Percentiles rank a stretch among this genome's conserved stretches.
phyloP scores from a whole-genome alignment of 2,329 filamentous ascomycete genomes.

The Colletotrichum limetticola region DNA sequence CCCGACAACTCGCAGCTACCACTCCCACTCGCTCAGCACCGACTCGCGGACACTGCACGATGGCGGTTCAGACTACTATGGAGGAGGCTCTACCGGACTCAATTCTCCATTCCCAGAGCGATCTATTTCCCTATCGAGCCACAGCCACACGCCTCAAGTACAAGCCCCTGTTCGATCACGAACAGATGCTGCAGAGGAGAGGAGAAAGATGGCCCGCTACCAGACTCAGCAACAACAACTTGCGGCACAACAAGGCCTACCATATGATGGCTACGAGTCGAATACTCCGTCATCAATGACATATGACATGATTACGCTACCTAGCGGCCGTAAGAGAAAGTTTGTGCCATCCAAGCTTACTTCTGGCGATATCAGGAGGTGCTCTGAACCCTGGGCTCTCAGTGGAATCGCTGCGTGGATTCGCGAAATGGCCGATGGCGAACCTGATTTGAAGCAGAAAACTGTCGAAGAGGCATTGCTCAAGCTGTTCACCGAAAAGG shows the following conservation, averaged over 20 bases:
- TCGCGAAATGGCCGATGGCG: constrained; percentile 88
- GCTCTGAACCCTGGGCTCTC: constrained; percentile 90
- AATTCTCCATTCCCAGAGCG: constrained; percentile 66
- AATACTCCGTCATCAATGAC: constrained; percentile 65
- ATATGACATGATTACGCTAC: constrained; percentile 87
- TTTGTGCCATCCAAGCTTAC: constrained; percentile 89
- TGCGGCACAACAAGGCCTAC: constrained; percentile 60
- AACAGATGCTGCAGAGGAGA: constrained; percentile 87
- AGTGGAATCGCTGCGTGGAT: constrained; percentile 91
- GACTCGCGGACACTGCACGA: constrained; percentile 54
- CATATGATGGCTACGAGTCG: constrained; percentile 68
- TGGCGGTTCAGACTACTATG: constrained; percentile 61
- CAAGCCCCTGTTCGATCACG: constrained; percentile 89
- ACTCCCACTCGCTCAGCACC: constrained; percentile 59
- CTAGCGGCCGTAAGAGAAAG: constrained; percentile 80
- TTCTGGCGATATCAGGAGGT: constrained; percentile 83
- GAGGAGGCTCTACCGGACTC: constrained; percentile 39
- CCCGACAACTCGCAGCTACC: constrained; percentile 46
- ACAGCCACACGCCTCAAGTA: constrained; percentile 82
- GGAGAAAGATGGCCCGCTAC: constrained; percentile 65
- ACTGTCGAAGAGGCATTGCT: constrained; percentile 89
- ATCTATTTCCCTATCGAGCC: constrained; percentile 85
- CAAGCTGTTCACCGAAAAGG: constrained; percentile 90
- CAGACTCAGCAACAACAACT: constrained; percentile 64
- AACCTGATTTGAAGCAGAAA: constrained; percentile 86